phyloP scores from a whole-genome alignment of 441 rosid species.

The Arabidopsis lyrata region DNA sequence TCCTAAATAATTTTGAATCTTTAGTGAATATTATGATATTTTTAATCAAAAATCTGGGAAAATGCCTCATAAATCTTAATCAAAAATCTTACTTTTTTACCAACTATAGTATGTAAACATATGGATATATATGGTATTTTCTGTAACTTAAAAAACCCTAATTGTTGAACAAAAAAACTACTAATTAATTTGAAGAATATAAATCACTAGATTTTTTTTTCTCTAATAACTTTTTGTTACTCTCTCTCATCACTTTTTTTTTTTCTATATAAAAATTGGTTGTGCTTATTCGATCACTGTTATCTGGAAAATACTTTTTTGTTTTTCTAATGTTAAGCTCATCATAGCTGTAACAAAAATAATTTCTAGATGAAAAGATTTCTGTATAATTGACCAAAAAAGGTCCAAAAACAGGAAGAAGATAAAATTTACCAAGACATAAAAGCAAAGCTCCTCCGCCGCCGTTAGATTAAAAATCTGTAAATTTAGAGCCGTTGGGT shows the following conservation, averaged over 20 bases:
- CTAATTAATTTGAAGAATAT: too few relatives aligned
- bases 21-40: not conserved
- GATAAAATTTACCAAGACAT: conserved; percentile 2
- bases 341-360: not conserved
- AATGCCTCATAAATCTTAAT: too few relatives aligned
- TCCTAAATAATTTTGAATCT: not conserved
- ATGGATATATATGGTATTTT: too few relatives aligned
- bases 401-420: not conserved
- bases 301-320: not conserved
- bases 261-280: not conserved
- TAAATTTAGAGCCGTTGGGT: conserved; percentile 8
- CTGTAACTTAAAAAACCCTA: too few relatives aligned
- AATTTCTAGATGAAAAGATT: not conserved
- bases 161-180: not conserved
- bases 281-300: not conserved
- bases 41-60: too few relatives aligned
- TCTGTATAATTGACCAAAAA: not conserved
- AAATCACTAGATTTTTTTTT: not conserved
- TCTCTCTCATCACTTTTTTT: not conserved
- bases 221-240: not conserved
- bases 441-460: not conserved
- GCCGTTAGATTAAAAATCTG: conserved; percentile 10
- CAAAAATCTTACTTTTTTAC: too few relatives aligned
- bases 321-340: not conserved
- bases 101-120: too few relatives aligned